These are phyloP conservation scores for Glycine soja DNA, from an alignment of 306 rosid species.

Conservation along the genomic window DNA sequence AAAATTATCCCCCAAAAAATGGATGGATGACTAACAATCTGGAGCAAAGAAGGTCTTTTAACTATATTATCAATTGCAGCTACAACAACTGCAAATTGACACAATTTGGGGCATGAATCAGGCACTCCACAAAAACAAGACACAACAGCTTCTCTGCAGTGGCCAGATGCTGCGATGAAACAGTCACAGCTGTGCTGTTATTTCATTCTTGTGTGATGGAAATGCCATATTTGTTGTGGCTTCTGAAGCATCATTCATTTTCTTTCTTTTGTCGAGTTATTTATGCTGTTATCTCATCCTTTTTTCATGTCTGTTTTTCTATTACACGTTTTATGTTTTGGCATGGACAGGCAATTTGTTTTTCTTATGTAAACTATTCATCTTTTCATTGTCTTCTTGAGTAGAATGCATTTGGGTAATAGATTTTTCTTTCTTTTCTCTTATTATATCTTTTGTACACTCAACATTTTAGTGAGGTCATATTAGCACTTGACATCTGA, in stretches of 20 bases:
- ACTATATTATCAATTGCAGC: background rate
- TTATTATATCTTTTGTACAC: background rate
- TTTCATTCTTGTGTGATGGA: background rate
- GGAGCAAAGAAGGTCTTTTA: background rate
- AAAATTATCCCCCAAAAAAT: background rate
- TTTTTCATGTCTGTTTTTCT: conserved; percentile 3
- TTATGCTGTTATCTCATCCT: background rate
- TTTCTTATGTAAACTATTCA: background rate
- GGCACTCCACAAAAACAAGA: background rate
- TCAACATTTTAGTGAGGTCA: no score
- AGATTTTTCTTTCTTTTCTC: background rate
- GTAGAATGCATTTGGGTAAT: background rate
- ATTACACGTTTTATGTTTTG: background rate
- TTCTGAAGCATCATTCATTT: conserved; percentile 22
- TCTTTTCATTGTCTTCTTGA: conserved; percentile 12
- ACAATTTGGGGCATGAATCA: background rate
- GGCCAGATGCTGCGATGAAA: background rate
- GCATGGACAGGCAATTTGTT: background rate
- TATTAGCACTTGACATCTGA: no score
- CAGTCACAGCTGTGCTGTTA: background rate
- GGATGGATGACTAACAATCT: background rate
- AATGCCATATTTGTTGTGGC: background rate
- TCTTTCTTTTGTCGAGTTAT: background rate
- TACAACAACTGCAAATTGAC: background rate
- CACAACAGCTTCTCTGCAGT: background rate